Evolutionary conservation across 108 stramenopile species (phyloP), one percentile per base, ranked within the genome.

Genomic region (Poteriospumella lacustris): DNA sequence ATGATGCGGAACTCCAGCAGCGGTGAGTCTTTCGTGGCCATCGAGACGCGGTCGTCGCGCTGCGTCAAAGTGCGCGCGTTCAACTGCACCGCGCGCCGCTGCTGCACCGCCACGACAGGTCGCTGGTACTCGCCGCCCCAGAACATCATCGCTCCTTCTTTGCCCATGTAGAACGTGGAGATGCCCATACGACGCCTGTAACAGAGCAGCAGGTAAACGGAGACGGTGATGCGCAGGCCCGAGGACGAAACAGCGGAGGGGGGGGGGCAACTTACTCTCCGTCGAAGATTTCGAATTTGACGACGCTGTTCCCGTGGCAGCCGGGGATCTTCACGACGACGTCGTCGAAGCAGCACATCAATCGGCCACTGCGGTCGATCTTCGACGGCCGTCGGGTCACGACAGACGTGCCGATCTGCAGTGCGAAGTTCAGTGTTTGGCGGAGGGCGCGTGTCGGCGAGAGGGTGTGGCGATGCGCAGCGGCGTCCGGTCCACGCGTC

Each of bases 251-350:
- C n/a, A n/a, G n/a, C n/a, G n/a, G n/a, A n/a, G n/a, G n/a, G n/a
- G n/a, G n/a, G n/a, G n/a, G n/a, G n/a, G n/a, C n/a, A n/a, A 68
- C 64, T 68, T 68, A 68, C 64, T 68, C 64, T 36, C 36, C 36
- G 19, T 68, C 64, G 28, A 68, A 36, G 39, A 68, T 39, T 19
- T 68, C 64, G 36, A 68, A 68, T 19, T 40, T 36, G 12, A 68
- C 15, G 19, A 68, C 64, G 39, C 38, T 39, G 36, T 68, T 68
- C 40, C 64, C 64, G 36, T 68, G 64, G 39, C 64, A 68, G 24
- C 64, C 64, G 19, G 64, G 64, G 12, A 68, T 68, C 19, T 68
- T 39, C 64, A 68, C 38, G 24, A 19, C 24, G 19, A 19, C 64
- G 39, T 68, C 64, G 12, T 68, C 52, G 52, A 56, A 56, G 24